Percentiles rank a stretch among this genome's conserved stretches.
phyloP scores from a whole-genome alignment of 1,139 yeast species.

The Ashbya aceris region DNA sequence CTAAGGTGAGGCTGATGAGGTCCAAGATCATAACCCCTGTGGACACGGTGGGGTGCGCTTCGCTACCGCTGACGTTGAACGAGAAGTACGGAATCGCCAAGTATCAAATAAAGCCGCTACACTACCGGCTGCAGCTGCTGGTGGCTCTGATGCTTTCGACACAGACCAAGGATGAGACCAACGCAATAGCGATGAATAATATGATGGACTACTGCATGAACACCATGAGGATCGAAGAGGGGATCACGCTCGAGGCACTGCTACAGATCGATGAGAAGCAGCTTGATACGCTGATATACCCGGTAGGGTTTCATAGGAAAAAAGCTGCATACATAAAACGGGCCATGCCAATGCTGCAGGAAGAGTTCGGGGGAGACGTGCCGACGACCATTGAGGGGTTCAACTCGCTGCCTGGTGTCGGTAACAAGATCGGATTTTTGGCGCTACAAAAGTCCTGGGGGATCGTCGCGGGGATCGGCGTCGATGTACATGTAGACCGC shows the following conservation, averaged over 20 bases:
- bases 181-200: slow-evolving; percentile 58
- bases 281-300: slow-evolving; percentile 56
- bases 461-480: slow-evolving; percentile 74
- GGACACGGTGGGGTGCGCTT: slow-evolving; percentile 81
- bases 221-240: slow-evolving; percentile 29
- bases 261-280: slow-evolving; percentile 44
- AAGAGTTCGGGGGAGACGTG: slow-evolving; percentile 53
- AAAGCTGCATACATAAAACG: slow-evolving; percentile 64
- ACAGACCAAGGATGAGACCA: slow-evolving; percentile 87
- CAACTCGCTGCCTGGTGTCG: slow-evolving; percentile 77
- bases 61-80: slow-evolving; percentile 47
- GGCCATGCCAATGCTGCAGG: slow-evolving; percentile 46
- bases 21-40: slow-evolving; percentile 63
- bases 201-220: slow-evolving; percentile 42
- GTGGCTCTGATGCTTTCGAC: slow-evolving; percentile 81
- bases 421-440: slow-evolving; percentile 89
- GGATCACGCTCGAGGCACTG: slow-evolving; percentile 38
- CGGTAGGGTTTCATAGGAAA: slow-evolving; percentile 81
- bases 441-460: slow-evolving; percentile 78
- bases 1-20: slow-evolving; percentile 59
- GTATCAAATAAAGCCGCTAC: slow-evolving; percentile 32
- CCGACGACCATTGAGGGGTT: slow-evolving; percentile 62
- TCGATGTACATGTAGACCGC: slow-evolving; percentile 86
- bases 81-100: slow-evolving; percentile 21
- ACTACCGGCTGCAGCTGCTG: slow-evolving; percentile 63